A percentile compares a stretch with the other conserved stretches of the same genome.
Evolutionary conservation across 345 rosid species (phyloP).

Genomic region (Ailanthus altissimus): DNA sequence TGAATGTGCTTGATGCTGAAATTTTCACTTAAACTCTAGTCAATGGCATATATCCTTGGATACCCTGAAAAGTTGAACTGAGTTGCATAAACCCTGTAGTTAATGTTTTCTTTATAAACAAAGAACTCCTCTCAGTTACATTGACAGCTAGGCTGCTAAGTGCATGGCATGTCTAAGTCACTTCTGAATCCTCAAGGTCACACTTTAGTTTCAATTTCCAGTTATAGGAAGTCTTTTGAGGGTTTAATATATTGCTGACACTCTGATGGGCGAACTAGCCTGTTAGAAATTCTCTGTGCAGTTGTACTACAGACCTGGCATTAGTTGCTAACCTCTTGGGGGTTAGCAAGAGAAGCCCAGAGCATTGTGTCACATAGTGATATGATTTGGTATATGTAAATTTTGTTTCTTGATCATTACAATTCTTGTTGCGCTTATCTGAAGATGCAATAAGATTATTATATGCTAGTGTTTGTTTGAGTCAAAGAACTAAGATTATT

Average conservation of each 20-base stretch:
- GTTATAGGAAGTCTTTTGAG: not conserved
- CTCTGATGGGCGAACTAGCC: not conserved
- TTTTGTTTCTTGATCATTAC: not conserved
- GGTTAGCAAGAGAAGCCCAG: not conserved
- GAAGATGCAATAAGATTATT: not conserved
- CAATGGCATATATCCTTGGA: not conserved
- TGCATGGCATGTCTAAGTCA: not conserved
- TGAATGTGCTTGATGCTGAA: not conserved
- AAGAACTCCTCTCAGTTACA: not conserved
- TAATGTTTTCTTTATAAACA: too few species aligned
- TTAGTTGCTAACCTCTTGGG: not conserved
- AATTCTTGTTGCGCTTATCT: not conserved
- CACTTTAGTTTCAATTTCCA: not conserved
- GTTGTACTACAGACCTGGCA: not conserved
- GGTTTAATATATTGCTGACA: not conserved
- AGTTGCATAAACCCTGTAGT: not conserved
- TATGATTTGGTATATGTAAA: not conserved
- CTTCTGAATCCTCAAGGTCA: not conserved
- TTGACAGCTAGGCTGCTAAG: not conserved
- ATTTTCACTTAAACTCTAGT: not conserved
- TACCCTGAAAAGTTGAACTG: not conserved
- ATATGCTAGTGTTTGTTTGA: not conserved
- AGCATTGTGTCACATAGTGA: not conserved
- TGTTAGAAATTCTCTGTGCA: not conserved
- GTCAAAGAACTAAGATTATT: not conserved